Evolutionary conservation across 2,329 filamentous ascomycete genomes (phyloP).

Genomic region (Monilinia vaccinii-corymbosi): DNA sequence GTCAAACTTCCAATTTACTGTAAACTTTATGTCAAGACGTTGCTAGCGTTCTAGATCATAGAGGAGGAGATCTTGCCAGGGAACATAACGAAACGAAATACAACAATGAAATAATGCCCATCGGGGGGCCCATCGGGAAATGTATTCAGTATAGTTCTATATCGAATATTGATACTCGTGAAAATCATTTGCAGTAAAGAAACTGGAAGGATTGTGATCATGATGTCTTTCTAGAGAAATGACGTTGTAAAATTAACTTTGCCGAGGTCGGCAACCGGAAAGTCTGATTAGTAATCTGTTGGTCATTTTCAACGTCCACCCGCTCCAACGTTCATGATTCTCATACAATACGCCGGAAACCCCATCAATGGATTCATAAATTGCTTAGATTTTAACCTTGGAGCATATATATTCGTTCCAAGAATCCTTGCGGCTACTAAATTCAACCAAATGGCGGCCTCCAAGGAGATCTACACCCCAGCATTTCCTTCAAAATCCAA

Average conservation of each 20-base stretch:
- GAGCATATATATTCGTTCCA: neutral
- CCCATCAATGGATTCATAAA: neutral
- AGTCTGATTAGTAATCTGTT: neutral
- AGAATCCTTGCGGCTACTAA: neutral
- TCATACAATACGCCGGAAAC: neutral
- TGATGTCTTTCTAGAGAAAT: neutral
- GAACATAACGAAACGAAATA: no score
- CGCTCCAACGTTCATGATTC: neutral
- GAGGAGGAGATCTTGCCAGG: neutral
- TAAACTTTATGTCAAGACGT: neutral
- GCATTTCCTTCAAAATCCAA: constrained; percentile 11
- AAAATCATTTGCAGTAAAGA: neutral
- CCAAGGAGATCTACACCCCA: constrained; percentile 46
- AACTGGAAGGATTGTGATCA: neutral
- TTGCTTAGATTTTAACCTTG: neutral
- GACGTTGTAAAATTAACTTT: neutral
- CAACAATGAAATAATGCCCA: neutral
- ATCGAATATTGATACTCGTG: neutral
- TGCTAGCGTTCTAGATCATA: neutral
- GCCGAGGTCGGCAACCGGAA: neutral
- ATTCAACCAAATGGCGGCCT: neutral
- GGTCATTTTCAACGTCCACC: neutral
- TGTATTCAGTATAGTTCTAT: fast-evolving
- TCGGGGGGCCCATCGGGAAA: neutral
- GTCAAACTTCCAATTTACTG: neutral